Evolutionary conservation across 495 filamentous ascomycete species (phyloP), one percentile per base, ranked within the genome.

Genomic region (Trichocladium uniseriatum): DNA sequence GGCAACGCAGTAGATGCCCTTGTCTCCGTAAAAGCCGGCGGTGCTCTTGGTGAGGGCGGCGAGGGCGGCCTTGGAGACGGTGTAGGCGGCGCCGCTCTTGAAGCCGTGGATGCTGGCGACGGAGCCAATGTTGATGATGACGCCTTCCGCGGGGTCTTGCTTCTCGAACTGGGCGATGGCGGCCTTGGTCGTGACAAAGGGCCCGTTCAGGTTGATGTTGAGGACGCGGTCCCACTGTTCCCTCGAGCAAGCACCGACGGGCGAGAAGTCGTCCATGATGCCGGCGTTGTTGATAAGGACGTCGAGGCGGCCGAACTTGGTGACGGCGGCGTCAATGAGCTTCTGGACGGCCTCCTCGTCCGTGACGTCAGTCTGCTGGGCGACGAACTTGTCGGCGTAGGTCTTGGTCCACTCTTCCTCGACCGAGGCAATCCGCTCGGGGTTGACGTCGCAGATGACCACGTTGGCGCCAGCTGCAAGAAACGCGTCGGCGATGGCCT

Each of bases 31-130:
- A 61, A 64, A 78, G 0, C 72, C 69, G 2, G 79, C 79, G 24
- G 79, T 83, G 59, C 73, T 81, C 62, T 82, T 82, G 19, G 80
- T 82, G 51, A 82, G 61, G 5, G 78, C 80, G 11, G 80, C 54
- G 14, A 83, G 56, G 21, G 67, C 76, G 48, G 75, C 70, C 63
- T 79, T 79, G 55, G 68, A 69, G 6, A 69, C 70, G 2, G 77
- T 75, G 52, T 81, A 82, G 6, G 79, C 79, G 5, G 64, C 73
- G 38, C 79, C 79, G 61, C 56, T 18, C 48, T 54, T 34, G 52
- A 63, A 61, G 16, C 56, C 69, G 29, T 58, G 49, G 24, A 36
- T 51, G 34, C 59, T 64, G 19, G 68, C 57, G 31, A 56, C 64
- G 40, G 70, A 72, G 21, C 68, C 63, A n/a, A 77, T 72, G 59